A percentile compares a stretch with the other conserved stretches of the same genome.
Evolutionary conservation across 1,284 basidiomycete species (phyloP).

Genomic region (Blastosporella zonata): DNA sequence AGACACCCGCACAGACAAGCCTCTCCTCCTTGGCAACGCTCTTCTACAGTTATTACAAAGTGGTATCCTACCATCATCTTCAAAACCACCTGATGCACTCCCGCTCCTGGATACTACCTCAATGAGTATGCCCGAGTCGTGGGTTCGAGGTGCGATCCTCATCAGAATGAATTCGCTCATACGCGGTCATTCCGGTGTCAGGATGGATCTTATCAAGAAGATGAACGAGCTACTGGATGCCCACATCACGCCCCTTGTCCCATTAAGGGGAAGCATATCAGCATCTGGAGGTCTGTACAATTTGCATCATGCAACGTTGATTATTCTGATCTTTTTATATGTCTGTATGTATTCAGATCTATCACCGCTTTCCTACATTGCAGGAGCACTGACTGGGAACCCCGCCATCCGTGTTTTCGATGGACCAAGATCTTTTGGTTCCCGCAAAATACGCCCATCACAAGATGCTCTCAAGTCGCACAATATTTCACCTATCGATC

Average conservation of each 20-base stretch:
- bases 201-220: constrained; percentile 77
- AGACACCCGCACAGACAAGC: constrained; percentile 65
- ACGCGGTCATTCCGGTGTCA: constrained; percentile 85
- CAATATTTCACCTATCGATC: constrained; percentile 63
- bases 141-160: constrained; percentile 87
- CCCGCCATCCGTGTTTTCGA: constrained; percentile 76
- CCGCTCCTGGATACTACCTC: constrained; percentile 70
- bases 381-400: constrained; percentile 75
- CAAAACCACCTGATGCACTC: constrained; percentile 41
- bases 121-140: constrained; percentile 81
- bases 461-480: constrained; percentile 65
- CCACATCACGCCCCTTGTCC: constrained; percentile 79
- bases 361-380: constrained; percentile 81
- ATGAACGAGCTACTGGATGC: constrained; percentile 73
- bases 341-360: constrained; percentile 53
- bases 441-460: constrained; percentile 58
- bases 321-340: constrained; percentile 14
- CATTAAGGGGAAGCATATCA: constrained; percentile 81
- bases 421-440: constrained; percentile 48
- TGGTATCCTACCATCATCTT: constrained; percentile 62
- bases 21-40: constrained; percentile 67
- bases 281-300: constrained; percentile 66
- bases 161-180: constrained; percentile 86
- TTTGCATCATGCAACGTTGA: neutral
- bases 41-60: constrained; percentile 78